Evolutionary conservation across 371 early-diverging fungal species (phyloP).

Genomic region (Rhizoclosmatium hyalinum): DNA sequence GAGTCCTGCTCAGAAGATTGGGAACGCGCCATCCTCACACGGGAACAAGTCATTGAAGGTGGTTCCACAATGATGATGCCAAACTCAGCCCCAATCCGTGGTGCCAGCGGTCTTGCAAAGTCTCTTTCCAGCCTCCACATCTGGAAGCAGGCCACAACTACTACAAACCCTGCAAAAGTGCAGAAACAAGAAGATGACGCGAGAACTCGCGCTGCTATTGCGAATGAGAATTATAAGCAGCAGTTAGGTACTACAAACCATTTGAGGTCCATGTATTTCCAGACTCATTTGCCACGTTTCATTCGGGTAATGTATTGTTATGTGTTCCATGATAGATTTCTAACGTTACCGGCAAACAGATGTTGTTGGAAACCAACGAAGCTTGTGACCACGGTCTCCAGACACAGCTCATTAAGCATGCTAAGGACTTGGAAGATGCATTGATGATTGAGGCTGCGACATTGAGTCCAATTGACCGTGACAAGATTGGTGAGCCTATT

Average conservation of each 20-base stretch:
- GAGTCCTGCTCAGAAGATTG: conserved; percentile 75
- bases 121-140: conserved; percentile 57
- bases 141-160: conserved; percentile 51
- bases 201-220: conserved; percentile 63
- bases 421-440: conserved; percentile 61
- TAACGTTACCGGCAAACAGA: conserved; percentile 36
- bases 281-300: conserved; percentile 69
- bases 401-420: conserved; percentile 74
- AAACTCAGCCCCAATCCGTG: neutral
- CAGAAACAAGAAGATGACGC: conserved; percentile 75
- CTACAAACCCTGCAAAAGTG: conserved; percentile 43
- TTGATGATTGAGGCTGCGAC: conserved; percentile 61
- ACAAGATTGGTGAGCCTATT: conserved; percentile 28
- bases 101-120: conserved; percentile 38
- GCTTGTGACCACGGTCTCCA: conserved; percentile 75
- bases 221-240: conserved; percentile 75
- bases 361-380: conserved; percentile 73
- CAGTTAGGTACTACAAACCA: conserved; percentile 70
- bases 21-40: conserved; percentile 70
- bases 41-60: conserved; percentile 24
- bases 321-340: neutral
- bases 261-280: conserved; percentile 66
- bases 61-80: conserved; percentile 10
- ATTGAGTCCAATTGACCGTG: conserved; percentile 54
- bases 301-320: conserved; percentile 53